phyloP scores from a whole-genome alignment of 179 eudicot genomes.

The Sideroxylon spinosum region DNA sequence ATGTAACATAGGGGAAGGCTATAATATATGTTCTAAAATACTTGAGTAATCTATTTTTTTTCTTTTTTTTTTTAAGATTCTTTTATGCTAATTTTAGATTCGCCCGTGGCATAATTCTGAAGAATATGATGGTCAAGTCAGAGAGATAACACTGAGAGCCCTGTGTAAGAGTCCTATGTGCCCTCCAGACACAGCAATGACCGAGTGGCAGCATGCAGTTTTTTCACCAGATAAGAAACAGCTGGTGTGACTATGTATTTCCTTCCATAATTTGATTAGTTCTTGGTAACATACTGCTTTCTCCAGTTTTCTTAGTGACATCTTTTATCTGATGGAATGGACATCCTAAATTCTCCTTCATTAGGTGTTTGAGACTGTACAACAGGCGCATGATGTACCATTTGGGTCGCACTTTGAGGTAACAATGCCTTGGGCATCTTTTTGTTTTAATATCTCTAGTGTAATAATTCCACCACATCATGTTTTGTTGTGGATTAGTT shows the following conservation, averaged over 20 bases:
- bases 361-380: conserved; percentile 92
- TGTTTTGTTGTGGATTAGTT: background rate
- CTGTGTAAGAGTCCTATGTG: conserved; percentile 82
- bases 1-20: no score
- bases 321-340: conserved; percentile 2
- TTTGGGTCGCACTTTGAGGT: conserved; percentile 96
- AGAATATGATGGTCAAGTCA: conserved; percentile 86
- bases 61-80: background rate
- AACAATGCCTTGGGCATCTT: conserved; percentile 10
- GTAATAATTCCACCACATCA: background rate
- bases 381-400: conserved; percentile 96
- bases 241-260: conserved; percentile 38
- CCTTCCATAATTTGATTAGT: background rate
- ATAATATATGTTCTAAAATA: background rate
- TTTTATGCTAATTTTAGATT: conserved; percentile 36
- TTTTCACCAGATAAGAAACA: conserved; percentile 60
- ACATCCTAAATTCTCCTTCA: conserved; percentile 2
- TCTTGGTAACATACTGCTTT: background rate
- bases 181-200: conserved; percentile 90
- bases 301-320: background rate
- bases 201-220: conserved; percentile 88
- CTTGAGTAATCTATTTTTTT: background rate
- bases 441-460: background rate
- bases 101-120: conserved; percentile 86
- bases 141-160: conserved; percentile 75